A percentile compares a stretch with the other conserved stretches of the same genome.
phyloP scores from a whole-genome alignment of 352 stramenopile species.

The Phytophthora chlamydospora region DNA sequence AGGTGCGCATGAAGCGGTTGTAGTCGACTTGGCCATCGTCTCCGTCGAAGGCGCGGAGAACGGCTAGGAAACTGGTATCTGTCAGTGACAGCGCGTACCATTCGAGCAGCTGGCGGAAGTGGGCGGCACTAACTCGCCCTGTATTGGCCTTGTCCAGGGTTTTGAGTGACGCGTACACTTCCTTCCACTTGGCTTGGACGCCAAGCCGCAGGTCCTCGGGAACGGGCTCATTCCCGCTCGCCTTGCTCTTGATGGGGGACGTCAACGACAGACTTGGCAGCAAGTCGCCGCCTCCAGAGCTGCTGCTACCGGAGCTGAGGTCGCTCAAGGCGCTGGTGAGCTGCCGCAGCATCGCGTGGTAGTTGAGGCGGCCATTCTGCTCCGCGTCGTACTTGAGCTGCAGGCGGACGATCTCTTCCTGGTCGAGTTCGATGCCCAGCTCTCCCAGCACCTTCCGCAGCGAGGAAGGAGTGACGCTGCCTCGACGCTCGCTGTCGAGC shows the following conservation, averaged over 20 bases:
- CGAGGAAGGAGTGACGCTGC: slow-evolving; percentile 47
- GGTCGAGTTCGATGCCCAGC: slow-evolving; percentile 53
- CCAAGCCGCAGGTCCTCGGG: slow-evolving; percentile 55
- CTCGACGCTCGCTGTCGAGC: slow-evolving; percentile 60
- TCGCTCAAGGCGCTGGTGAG: slow-evolving; percentile 66
- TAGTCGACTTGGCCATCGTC: slow-evolving; percentile 74
- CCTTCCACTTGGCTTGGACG: slow-evolving; percentile 75
- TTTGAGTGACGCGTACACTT: slow-evolving; percentile 72
- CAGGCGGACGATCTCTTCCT: slow-evolving; percentile 70
- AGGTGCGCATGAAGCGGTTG: slow-evolving; percentile 76
- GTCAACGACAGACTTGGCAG: slow-evolving; percentile 36
- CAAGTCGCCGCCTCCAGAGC: slow-evolving; percentile 8
- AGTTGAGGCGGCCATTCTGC: slow-evolving; percentile 72
- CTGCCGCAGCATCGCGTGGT: slow-evolving; percentile 66
- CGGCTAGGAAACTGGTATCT: slow-evolving; percentile 55
- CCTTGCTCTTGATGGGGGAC: slow-evolving; percentile 25
- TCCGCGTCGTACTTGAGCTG: slow-evolving; percentile 81
- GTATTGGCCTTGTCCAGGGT: slow-evolving; percentile 65
- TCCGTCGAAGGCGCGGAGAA: slow-evolving; percentile 72
- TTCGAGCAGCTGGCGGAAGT: slow-evolving; percentile 79
- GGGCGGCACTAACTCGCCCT: slow-evolving; percentile 54
- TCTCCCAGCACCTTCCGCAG: slow-evolving; percentile 74
- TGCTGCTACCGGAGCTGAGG: slow-evolving; percentile 9
- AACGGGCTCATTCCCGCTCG: slow-evolving; percentile 18
- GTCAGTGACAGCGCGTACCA: slow-evolving; percentile 66